Evolutionary conservation across 768 basidiomycete genomes (phyloP).

Genomic region (Lactarius sanguifluus): DNA sequence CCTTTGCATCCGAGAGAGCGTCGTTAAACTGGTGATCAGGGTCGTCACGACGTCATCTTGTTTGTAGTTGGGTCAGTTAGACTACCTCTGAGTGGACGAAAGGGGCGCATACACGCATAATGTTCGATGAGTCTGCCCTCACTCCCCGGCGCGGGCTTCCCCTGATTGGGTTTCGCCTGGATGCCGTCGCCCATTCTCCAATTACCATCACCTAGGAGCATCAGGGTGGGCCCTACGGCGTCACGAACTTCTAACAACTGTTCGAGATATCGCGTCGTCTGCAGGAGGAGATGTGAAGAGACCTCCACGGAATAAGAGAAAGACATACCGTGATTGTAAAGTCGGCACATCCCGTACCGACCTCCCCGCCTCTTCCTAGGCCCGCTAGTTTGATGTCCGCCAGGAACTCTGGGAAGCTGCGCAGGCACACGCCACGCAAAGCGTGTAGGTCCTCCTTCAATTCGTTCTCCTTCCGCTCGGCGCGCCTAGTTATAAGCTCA

Average conservation of each 20-base stretch:
- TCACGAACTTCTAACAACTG: slow-evolving; percentile 66
- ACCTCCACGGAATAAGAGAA: background rate
- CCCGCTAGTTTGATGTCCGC: slow-evolving; percentile 73
- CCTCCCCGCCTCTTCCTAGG: slow-evolving; percentile 54
- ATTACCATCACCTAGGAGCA: slow-evolving; percentile 80
- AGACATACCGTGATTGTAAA: slow-evolving; percentile 52
- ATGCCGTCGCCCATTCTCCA: slow-evolving; percentile 92
- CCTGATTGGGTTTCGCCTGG: slow-evolving; percentile 46
- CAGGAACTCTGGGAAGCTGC: slow-evolving; percentile 83
- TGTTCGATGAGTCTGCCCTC: slow-evolving; percentile 68
- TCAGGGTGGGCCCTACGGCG: slow-evolving; percentile 63
- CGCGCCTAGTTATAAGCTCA: slow-evolving; percentile 52
- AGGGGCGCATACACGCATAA: slow-evolving; percentile 57
- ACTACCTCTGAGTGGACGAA: background rate
- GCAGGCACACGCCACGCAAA: slow-evolving; percentile 65
- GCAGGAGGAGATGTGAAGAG: background rate
- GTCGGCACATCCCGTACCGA: slow-evolving; percentile 63
- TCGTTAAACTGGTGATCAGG: slow-evolving; percentile 55
- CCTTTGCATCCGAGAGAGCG: slow-evolving; percentile 57
- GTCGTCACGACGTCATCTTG: slow-evolving; percentile 77
- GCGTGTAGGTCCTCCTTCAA: slow-evolving; percentile 66
- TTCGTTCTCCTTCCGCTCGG: slow-evolving; percentile 54
- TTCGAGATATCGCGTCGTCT: slow-evolving; percentile 71
- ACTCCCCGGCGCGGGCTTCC: slow-evolving; percentile 51
- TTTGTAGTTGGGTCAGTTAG: slow-evolving; percentile 33